A percentile compares a stretch with the other conserved stretches of the same genome.
phyloP scores from a whole-genome alignment of 441 rosid genomes.

The Pelargonium australe region DNA sequence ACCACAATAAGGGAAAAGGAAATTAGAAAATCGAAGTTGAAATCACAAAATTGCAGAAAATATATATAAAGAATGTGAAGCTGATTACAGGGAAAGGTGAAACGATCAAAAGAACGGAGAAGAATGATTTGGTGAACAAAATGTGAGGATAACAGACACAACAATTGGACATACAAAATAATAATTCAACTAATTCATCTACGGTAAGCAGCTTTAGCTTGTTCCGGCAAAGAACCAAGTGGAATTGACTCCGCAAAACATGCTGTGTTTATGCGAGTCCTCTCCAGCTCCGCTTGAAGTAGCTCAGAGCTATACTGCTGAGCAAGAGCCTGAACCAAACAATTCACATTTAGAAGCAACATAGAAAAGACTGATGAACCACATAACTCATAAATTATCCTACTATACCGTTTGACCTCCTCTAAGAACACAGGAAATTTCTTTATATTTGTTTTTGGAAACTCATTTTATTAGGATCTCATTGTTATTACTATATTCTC shows the following conservation, averaged over 20 bases:
- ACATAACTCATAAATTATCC: too few species aligned
- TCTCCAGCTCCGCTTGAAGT: slow-evolving; percentile 78
- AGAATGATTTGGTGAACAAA: slow-evolving; percentile 20
- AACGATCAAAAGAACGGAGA: slow-evolving; percentile 7
- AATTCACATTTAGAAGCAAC: background rate
- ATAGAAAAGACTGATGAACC: background rate
- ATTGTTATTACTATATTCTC: too few species aligned
- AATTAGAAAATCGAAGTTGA: too few species aligned
- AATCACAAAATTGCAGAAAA: too few species aligned
- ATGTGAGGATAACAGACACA: slow-evolving; percentile 20
- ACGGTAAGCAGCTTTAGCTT: slow-evolving; percentile 59
- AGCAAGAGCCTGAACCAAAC: slow-evolving; percentile 57
- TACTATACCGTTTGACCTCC: too few species aligned
- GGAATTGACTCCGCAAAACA: slow-evolving; percentile 73
- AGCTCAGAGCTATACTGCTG: slow-evolving; percentile 76
- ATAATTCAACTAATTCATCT: slow-evolving; percentile 32
- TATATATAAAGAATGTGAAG: slow-evolving; percentile 3
- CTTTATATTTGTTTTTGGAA: too few species aligned
- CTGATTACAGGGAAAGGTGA: background rate
- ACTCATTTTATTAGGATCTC: too few species aligned
- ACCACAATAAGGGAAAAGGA: too few species aligned
- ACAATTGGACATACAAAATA: slow-evolving; percentile 17
- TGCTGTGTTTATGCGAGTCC: slow-evolving; percentile 84
- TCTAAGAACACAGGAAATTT: too few species aligned
- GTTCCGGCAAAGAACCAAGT: slow-evolving; percentile 54